phyloP scores from a whole-genome alignment of 2,329 filamentous ascomycete species.

The Pyrenophora seminiperda region DNA sequence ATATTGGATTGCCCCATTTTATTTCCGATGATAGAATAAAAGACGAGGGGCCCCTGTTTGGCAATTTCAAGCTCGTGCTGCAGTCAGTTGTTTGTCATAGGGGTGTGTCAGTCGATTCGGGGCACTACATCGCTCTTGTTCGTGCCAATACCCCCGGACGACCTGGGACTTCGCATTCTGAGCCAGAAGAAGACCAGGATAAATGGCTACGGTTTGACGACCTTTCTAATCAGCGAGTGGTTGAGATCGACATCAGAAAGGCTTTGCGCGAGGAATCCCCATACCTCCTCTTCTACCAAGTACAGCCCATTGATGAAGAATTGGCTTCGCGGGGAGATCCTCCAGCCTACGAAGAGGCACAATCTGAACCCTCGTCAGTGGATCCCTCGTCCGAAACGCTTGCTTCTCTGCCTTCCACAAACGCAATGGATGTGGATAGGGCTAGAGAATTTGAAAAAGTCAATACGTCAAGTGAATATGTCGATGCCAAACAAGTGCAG shows the following conservation, averaged over 20 bases:
- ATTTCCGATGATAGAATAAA: slow-evolving; percentile 77
- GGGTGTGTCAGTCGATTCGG: slow-evolving; percentile 81
- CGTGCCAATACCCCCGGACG: slow-evolving; percentile 63
- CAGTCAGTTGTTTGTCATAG: slow-evolving; percentile 93
- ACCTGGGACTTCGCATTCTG: slow-evolving; percentile 52
- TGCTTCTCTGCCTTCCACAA: slow-evolving; percentile 20
- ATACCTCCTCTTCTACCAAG: slow-evolving; percentile 94
- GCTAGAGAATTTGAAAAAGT: slow-evolving; percentile 35
- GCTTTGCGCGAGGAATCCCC: slow-evolving; percentile 86
- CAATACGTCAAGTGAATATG: slow-evolving; percentile 16
- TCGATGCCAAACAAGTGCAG: slow-evolving; percentile 24
- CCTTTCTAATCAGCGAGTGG: slow-evolving; percentile 72
- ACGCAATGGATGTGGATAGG: slow-evolving; percentile 25
- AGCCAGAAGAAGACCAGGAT: slow-evolving; percentile 53
- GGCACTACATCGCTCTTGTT: slow-evolving; percentile 88
- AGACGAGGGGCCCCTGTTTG: slow-evolving; percentile 70
- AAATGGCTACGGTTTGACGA: slow-evolving; percentile 92
- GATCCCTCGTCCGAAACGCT: slow-evolving; percentile 41
- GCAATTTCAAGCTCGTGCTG: slow-evolving; percentile 91
- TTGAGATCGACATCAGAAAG: slow-evolving; percentile 75
- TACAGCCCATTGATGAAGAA: slow-evolving; percentile 81
- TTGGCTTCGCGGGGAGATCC: slow-evolving; percentile 47
- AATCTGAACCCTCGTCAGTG: slow-evolving; percentile 23
- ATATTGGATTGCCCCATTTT: slow-evolving; percentile 83
- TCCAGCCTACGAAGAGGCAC: slow-evolving; percentile 50